These are phyloP conservation scores for Lonicera japonica DNA, from an alignment of 129 eudicot genomes.

Conservation along the genomic window DNA sequence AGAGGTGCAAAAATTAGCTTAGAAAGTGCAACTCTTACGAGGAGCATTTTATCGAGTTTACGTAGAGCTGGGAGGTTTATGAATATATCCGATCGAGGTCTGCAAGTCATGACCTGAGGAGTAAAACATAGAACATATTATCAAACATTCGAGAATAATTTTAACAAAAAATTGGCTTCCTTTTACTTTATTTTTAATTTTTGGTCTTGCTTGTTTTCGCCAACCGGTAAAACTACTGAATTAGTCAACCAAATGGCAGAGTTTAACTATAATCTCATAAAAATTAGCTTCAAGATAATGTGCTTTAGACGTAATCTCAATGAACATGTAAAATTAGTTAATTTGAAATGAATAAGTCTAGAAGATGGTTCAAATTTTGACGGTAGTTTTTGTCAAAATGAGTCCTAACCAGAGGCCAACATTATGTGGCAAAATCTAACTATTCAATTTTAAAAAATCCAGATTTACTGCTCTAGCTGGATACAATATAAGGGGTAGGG, in stretches of 20 bases:
- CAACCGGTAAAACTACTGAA: too few species aligned
- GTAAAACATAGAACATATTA: background rate
- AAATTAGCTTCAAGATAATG: background rate
- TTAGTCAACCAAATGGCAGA: background rate
- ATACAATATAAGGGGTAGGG: background rate
- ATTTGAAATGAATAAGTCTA: too few species aligned
- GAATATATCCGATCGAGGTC: slow-evolving; percentile 71
- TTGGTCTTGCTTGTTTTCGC: background rate
- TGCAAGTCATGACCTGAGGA: slow-evolving; percentile 84
- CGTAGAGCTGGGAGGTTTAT: slow-evolving; percentile 93
- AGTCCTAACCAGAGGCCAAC: too few species aligned
- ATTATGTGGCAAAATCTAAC: background rate
- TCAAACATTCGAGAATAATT: background rate
- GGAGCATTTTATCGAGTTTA: slow-evolving; percentile 91
- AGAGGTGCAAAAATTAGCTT: background rate
- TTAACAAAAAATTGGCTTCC: background rate
- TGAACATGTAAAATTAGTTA: too few species aligned
- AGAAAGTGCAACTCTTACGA: slow-evolving; percentile 41
- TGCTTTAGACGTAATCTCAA: too few species aligned
- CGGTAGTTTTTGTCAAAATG: background rate
- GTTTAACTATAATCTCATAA: background rate
- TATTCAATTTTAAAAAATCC: background rate
- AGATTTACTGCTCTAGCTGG: background rate
- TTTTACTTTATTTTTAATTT: background rate
- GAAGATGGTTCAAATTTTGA: background rate